Conservation (phyloP, 345 rosid genomes). For the Combretum micranthum region DNA sequence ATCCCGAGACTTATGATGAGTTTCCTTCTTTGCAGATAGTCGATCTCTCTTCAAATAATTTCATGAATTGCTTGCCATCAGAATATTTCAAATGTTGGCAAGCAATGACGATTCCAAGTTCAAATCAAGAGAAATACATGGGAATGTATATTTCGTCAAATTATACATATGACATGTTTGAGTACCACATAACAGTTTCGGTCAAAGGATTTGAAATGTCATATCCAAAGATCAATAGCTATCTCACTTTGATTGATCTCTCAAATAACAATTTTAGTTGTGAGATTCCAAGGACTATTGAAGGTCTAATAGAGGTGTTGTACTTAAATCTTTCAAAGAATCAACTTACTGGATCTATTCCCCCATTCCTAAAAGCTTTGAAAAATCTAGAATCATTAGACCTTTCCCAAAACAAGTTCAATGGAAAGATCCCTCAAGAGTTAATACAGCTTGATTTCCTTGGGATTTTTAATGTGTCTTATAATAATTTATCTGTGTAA, state of each 20-base stretch:
- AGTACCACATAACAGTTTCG: conserved; percentile 5
- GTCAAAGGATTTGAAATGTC: conserved; percentile 4
- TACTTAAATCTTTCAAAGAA: conserved; percentile 8
- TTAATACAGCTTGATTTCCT: conserved; percentile 9
- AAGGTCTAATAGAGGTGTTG: conserved; percentile 2
- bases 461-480: not conserved
- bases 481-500: conserved; percentile 11
- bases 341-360: conserved; percentile 5
- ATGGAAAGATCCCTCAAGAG: conserved; percentile 7
- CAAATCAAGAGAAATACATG: not conserved
- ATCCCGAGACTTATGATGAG: not conserved
- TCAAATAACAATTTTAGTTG: conserved; percentile 3
- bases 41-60: conserved; percentile 6
- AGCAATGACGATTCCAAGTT: not conserved
- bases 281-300: not conserved
- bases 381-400: conserved; percentile 9
- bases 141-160: not conserved
- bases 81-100: conserved; percentile 3
- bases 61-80: not conserved
- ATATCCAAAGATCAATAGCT: conserved; percentile 5
- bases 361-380: not conserved
- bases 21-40: conserved; percentile 10
- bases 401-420: conserved; percentile 7
- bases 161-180: not conserved
- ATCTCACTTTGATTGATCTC: conserved; percentile 7